phyloP scores from a whole-genome alignment of 2,329 filamentous ascomycete genomes.

The Nigrograna mackinnonii region DNA sequence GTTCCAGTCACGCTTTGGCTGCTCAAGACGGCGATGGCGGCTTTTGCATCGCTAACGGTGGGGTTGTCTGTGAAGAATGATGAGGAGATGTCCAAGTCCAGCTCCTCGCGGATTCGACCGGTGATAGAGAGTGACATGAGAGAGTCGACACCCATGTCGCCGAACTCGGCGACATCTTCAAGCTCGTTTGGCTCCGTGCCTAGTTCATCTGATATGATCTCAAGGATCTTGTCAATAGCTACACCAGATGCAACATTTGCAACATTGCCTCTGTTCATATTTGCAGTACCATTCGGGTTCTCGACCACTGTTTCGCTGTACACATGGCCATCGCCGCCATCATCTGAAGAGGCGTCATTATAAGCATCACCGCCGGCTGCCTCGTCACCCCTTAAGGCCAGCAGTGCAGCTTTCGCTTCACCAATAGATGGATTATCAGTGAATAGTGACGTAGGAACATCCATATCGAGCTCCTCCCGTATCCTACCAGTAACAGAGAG shows the following conservation, averaged over 20 bases:
- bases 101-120: conserved; percentile 14
- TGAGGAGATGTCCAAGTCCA: conserved; percentile 16
- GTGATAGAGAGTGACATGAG: conserved; percentile 27
- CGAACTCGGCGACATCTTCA: conserved; percentile 15
- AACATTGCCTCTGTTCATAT: conserved; percentile 1
- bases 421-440: conserved; percentile 9
- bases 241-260: no score
- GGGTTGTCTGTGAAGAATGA: conserved; percentile 14
- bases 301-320: no score
- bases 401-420: background rate
- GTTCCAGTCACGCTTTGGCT: conserved; percentile 6
- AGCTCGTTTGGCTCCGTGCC: conserved; percentile 9
- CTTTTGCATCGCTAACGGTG: conserved; percentile 8
- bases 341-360: background rate
- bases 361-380: background rate
- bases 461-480: conserved; percentile 10
- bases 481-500: conserved; percentile 18
- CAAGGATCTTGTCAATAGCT: conserved; percentile 7
- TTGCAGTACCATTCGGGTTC: background rate
- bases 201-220: conserved; percentile 10
- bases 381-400: background rate
- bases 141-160: conserved; percentile 30
- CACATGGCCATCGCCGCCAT: no score
- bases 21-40: conserved; percentile 11
- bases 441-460: conserved; percentile 15